Conservation (phyloP, 1,284 basidiomycete genomes). For the Ceratobasidium papillatum region DNA sequence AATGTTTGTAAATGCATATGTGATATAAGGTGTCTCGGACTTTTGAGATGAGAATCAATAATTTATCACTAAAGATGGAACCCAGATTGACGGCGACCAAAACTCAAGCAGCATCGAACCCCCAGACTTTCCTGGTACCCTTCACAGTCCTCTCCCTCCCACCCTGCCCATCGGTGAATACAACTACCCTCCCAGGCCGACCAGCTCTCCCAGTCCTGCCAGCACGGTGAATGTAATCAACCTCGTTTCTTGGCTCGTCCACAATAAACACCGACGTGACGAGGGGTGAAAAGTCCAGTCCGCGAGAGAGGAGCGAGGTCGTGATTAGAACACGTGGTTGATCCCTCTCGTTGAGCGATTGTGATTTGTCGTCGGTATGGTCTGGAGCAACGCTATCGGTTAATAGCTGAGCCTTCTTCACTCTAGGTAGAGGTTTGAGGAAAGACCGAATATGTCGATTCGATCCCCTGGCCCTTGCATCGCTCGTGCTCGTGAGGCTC, state of each 20-base stretch:
- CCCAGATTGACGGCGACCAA: background rate
- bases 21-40: too few relatives aligned
- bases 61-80: background rate
- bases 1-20: too few relatives aligned
- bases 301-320: conserved; percentile 89
- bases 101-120: conserved; percentile 19
- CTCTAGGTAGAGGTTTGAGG: conserved; percentile 55
- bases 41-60: background rate
- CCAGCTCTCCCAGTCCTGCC: conserved; percentile 72
- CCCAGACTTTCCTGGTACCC: conserved; percentile 17
- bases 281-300: conserved; percentile 82
- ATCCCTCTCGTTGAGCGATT: background rate
- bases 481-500: conserved; percentile 66
- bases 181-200: conserved; percentile 68
- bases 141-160: conserved; percentile 2
- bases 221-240: conserved; percentile 90
- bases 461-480: conserved; percentile 59
- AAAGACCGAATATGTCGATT: conserved; percentile 78
- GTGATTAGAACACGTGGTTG: conserved; percentile 80
- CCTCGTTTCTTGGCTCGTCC: conserved; percentile 84
- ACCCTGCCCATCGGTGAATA: conserved; percentile 56
- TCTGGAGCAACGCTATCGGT: too few relatives aligned
- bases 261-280: conserved; percentile 84
- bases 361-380: background rate
- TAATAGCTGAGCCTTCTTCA: background rate